phyloP scores from a whole-genome alignment of 164 flowering plant genomes.

The Macadamia integrifolia region DNA sequence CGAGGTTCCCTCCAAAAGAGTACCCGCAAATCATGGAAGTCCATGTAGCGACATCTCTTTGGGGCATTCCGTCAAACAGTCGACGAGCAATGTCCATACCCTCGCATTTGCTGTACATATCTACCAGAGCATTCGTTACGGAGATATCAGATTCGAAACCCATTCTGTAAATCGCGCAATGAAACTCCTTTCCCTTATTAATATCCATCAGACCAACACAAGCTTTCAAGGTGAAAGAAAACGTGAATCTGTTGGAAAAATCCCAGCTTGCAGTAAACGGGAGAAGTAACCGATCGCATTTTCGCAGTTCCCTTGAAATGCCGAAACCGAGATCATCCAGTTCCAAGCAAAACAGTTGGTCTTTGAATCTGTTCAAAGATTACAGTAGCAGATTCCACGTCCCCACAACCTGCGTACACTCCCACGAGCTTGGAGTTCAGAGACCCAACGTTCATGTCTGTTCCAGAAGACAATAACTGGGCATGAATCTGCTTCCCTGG shows the following conservation, averaged over 20 bases:
- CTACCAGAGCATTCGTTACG: constrained; percentile 48
- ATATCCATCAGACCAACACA: constrained; percentile 62
- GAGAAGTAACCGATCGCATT: constrained; percentile 27
- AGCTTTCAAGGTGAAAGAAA: constrained; percentile 42
- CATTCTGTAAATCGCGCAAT: constrained; percentile 21
- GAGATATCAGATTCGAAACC: constrained; percentile 34
- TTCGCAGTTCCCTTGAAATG: constrained; percentile 21
- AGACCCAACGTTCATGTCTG: constrained; percentile 15
- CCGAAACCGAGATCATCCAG: constrained; percentile 28
- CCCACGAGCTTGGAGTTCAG: constrained; percentile 50
- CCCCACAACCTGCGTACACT: constrained; percentile 58
- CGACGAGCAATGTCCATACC: constrained; percentile 27
- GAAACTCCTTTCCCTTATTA: constrained; percentile 33
- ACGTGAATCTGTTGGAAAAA: constrained; percentile 47
- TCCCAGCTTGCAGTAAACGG: constrained; percentile 27
- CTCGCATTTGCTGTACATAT: constrained; percentile 63
- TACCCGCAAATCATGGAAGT: constrained; percentile 65
- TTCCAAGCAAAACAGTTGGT: constrained; percentile 25
- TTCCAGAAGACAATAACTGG: constrained; percentile 22
- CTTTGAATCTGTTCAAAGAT: constrained; percentile 15
- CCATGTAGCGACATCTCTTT: constrained; percentile 46
- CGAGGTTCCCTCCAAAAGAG: constrained; percentile 26
- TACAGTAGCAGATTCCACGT: constrained; percentile 27
- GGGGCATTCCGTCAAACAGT: constrained; percentile 51
- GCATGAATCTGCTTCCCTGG: constrained; percentile 66